Percentiles rank a stretch among this genome's conserved stretches.
Conservation (phyloP, 2,329 filamentous ascomycete species). For the Dactylonectria macrodidyma region DNA sequence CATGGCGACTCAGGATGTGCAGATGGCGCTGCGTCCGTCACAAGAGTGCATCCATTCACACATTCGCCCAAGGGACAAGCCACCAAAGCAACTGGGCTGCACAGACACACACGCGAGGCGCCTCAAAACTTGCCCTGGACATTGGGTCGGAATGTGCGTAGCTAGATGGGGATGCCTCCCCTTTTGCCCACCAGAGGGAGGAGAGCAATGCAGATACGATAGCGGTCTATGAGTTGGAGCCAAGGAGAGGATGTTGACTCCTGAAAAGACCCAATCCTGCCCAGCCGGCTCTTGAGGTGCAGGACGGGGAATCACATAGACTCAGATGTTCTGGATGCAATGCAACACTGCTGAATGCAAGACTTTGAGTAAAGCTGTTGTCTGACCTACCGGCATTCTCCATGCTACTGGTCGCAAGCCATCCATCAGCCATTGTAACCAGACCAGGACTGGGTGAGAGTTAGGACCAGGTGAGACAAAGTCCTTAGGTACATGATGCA, state of each 20-base stretch:
- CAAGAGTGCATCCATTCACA: not conserved
- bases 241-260: no score
- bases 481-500: not conserved
- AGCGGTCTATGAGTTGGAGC: not conserved
- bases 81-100: not conserved
- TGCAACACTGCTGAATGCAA: no score
- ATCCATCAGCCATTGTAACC: not conserved
- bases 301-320: no score
- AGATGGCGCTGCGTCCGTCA: not conserved
- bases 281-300: no score
- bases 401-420: not conserved
- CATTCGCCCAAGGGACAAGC: slow-evolving; percentile 5
- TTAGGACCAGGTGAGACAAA: not conserved
- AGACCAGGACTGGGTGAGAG: not conserved
- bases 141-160: not conserved
- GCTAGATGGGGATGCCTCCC: not conserved
- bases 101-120: slow-evolving; percentile 1
- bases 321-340: no score
- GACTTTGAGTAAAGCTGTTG: no score
- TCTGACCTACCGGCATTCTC: no score
- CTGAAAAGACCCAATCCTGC: no score
- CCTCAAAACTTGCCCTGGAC: not conserved
- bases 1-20: not conserved
- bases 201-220: not conserved
- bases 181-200: not conserved